phyloP scores from a whole-genome alignment of 2,329 filamentous ascomycete species.

The Aureobasidium subglaciale region DNA sequence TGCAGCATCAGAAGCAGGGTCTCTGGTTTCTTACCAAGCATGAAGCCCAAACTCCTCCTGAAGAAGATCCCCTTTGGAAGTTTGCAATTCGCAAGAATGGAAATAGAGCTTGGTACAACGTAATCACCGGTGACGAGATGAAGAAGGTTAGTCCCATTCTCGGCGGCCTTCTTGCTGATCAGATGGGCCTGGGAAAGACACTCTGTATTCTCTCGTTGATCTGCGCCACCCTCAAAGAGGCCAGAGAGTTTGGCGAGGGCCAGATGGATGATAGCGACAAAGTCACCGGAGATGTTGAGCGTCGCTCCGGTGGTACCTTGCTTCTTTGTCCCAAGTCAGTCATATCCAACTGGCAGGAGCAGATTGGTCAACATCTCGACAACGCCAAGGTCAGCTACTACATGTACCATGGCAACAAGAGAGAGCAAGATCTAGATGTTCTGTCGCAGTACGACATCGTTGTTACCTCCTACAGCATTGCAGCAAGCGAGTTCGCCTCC shows the following conservation, averaged over 20 bases:
- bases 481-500: slow-evolving; percentile 58
- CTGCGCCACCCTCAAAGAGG: slow-evolving; percentile 56
- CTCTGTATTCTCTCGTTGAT: slow-evolving; percentile 78
- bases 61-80: slow-evolving; percentile 59
- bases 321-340: slow-evolving; percentile 86
- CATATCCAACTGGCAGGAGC: slow-evolving; percentile 88
- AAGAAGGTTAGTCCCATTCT: slow-evolving; percentile 30
- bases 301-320: slow-evolving; percentile 72
- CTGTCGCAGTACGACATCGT: slow-evolving; percentile 74
- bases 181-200: slow-evolving; percentile 48
- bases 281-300: slow-evolving; percentile 38
- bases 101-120: slow-evolving; percentile 63
- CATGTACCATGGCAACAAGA: slow-evolving; percentile 77
- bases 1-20: slow-evolving; percentile 84
- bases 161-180: slow-evolving; percentile 44
- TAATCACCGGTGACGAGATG: slow-evolving; percentile 67
- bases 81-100: slow-evolving; percentile 50
- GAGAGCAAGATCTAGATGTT: slow-evolving; percentile 60
- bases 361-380: slow-evolving; percentile 75
- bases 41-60: slow-evolving; percentile 49
- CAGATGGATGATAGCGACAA: slow-evolving; percentile 31
- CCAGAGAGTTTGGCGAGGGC: slow-evolving; percentile 53
- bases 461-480: slow-evolving; percentile 86
- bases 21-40: slow-evolving; percentile 77
- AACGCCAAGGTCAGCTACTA: slow-evolving; percentile 61